phyloP scores from a whole-genome alignment of 2,329 filamentous ascomycete species.

The Diaporthe ampelina region DNA sequence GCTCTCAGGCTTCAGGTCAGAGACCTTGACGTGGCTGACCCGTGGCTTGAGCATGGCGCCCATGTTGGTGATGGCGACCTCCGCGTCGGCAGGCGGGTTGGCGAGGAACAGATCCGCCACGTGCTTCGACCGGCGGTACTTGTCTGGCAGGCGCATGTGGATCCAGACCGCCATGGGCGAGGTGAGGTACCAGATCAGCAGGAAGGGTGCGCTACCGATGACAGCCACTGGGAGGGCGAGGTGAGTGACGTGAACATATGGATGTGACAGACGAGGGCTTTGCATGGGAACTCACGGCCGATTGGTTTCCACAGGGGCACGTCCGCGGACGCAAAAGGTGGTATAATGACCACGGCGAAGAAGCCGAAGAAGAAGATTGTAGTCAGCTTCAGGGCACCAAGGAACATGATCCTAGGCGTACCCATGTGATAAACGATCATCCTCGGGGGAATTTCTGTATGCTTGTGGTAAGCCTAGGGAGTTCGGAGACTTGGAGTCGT shows the following conservation, averaged over 20 bases:
- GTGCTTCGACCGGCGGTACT: constrained; percentile 72
- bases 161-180: constrained; percentile 81
- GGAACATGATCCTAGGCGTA: constrained; percentile 73
- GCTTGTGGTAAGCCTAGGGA: not conserved
- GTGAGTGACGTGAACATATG: constrained; percentile 18
- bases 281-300: constrained; percentile 52
- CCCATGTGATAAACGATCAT: constrained; percentile 84
- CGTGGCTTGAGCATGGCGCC: constrained; percentile 68
- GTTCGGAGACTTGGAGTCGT: not conserved
- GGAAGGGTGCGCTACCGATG: constrained; percentile 74
- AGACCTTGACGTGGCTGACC: constrained; percentile 50
- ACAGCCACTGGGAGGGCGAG: constrained; percentile 61
- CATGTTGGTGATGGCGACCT: constrained; percentile 68
- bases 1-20: constrained; percentile 51
- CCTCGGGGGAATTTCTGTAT: constrained; percentile 40
- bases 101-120: constrained; percentile 67
- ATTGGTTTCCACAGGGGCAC: constrained; percentile 53
- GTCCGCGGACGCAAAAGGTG: constrained; percentile 64
- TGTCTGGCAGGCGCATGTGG: constrained; percentile 76
- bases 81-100: constrained; percentile 59
- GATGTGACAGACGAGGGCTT: rapidly evolving
- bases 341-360: constrained; percentile 75
- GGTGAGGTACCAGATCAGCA: constrained; percentile 74
- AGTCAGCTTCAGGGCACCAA: constrained; percentile 79
- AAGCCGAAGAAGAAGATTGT: constrained; percentile 78